Evolutionary conservation across 768 basidiomycete genomes (phyloP).

Genomic region (Macrocybe gigantea): DNA sequence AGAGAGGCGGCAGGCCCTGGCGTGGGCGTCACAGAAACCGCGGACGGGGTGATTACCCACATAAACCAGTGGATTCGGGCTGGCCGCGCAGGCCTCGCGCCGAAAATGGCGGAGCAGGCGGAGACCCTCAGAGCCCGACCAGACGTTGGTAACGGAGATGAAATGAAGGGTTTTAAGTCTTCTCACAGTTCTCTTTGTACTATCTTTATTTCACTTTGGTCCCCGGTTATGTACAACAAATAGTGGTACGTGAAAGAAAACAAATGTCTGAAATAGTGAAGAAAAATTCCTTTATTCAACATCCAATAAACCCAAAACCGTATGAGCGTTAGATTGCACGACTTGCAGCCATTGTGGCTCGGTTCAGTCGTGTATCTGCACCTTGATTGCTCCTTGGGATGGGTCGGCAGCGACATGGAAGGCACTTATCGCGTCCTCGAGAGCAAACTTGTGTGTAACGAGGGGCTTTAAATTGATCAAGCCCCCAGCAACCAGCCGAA

Average conservation of each 20-base stretch:
- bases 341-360: not conserved
- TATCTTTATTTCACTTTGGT: not conserved
- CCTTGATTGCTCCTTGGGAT: conserved; percentile 62
- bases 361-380: conserved; percentile 53
- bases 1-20: conserved; percentile 26
- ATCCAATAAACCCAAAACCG: too few relatives aligned
- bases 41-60: conserved; percentile 24
- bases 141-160: conserved; percentile 5
- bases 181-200: not conserved
- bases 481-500: conserved; percentile 72
- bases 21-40: conserved; percentile 30
- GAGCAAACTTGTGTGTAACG: conserved; percentile 68
- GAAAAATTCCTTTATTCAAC: too few relatives aligned
- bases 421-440: conserved; percentile 71
- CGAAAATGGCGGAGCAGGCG: too few relatives aligned
- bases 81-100: conserved; percentile 45
- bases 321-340: too few relatives aligned
- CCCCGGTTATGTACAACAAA: not conserved
- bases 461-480: conserved; percentile 71
- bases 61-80: conserved; percentile 46
- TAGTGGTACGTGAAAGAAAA: not conserved
- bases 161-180: not conserved
- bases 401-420: conserved; percentile 75
- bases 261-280: too few relatives aligned
- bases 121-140: conserved; percentile 3